Conservation (phyloP, 1,284 basidiomycete genomes). For the Cutaneotrichosporon daszewskae region DNA sequence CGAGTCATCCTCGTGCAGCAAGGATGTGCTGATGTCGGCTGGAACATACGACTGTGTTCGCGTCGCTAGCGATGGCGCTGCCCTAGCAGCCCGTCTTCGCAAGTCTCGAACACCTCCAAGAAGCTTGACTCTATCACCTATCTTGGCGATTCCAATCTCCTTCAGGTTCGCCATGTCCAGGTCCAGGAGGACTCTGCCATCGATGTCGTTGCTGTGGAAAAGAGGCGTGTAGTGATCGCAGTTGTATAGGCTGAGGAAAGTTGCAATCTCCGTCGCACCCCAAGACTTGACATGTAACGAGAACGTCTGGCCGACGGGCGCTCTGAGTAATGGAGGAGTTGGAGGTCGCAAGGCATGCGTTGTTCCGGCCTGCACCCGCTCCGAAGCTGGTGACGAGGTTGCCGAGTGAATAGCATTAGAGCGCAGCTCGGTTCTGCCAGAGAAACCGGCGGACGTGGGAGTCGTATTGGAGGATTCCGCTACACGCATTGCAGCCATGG, state of each 20-base stretch:
- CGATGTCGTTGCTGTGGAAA: slow-evolving; percentile 79
- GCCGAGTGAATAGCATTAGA: neutral
- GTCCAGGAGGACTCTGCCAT: slow-evolving; percentile 80
- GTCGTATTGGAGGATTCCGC: slow-evolving; percentile 22
- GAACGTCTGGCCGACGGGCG: slow-evolving; percentile 25
- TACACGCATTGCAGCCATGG: slow-evolving; percentile 1
- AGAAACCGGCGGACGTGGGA: slow-evolving; percentile 31
- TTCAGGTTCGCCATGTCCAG: slow-evolving; percentile 76
- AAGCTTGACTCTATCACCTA: slow-evolving; percentile 84
- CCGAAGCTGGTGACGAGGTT: neutral
- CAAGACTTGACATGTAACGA: slow-evolving; percentile 35
- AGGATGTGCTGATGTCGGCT: neutral
- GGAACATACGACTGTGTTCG: neutral
- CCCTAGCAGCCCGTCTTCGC: slow-evolving; percentile 49
- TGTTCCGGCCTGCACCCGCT: neutral
- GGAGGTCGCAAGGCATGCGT: slow-evolving; percentile 15
- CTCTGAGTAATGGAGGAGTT: slow-evolving; percentile 31
- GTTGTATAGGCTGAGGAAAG: slow-evolving; percentile 48
- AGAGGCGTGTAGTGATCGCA: slow-evolving; percentile 62
- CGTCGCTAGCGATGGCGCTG: neutral
- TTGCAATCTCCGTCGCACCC: slow-evolving; percentile 30
- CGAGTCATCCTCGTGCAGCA: slow-evolving; percentile 1
- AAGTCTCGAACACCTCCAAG: slow-evolving; percentile 74
- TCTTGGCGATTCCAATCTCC: slow-evolving; percentile 79
- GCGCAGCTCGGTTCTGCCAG: neutral